Percentiles rank a stretch among this genome's conserved stretches.
These are phyloP conservation scores for Rhodotorula sp. DNA, from an alignment of 1,284 basidiomycete species.

Conservation along the genomic window DNA sequence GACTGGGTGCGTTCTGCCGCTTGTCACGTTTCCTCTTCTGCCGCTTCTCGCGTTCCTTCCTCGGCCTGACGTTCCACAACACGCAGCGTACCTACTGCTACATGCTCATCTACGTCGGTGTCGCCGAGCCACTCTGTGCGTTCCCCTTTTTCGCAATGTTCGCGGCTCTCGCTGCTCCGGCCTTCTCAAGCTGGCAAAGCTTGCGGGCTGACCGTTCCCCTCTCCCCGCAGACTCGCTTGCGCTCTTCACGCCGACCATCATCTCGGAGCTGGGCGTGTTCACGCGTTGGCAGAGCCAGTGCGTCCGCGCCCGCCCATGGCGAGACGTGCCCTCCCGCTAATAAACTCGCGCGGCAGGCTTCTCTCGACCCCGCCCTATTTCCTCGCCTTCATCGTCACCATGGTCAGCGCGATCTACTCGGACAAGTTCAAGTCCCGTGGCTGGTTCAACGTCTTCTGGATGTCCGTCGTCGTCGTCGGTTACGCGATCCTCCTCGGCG, in stretches of 20 bases:
- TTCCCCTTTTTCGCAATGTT: neutral
- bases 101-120: slow-evolving; percentile 5
- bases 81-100: neutral
- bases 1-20: slow-evolving; percentile 47
- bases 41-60: neutral
- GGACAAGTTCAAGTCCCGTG: slow-evolving; percentile 29
- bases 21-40: neutral
- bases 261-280: slow-evolving; percentile 53
- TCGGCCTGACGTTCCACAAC: no score
- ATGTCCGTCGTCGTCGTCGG: slow-evolving; percentile 34
- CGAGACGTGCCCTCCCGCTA: slow-evolving; percentile 49
- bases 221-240: slow-evolving; percentile 30
- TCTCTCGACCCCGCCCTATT: slow-evolving; percentile 51
- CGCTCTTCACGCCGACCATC: slow-evolving; percentile 53
- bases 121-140: slow-evolving; percentile 7
- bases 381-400: slow-evolving; percentile 22
- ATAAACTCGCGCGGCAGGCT: slow-evolving; percentile 47
- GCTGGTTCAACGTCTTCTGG: slow-evolving; percentile 34
- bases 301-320: no score
- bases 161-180: no score
- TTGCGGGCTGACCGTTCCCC: neutral
- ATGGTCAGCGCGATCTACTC: slow-evolving; percentile 21
- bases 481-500: slow-evolving; percentile 25
- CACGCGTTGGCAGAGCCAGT: slow-evolving; percentile 51
- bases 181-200: neutral